Evolutionary conservation across 192 early-diverging fungal species (phyloP), one percentile per base, ranked within the genome.

Genomic region (Coemansia aciculifera): DNA sequence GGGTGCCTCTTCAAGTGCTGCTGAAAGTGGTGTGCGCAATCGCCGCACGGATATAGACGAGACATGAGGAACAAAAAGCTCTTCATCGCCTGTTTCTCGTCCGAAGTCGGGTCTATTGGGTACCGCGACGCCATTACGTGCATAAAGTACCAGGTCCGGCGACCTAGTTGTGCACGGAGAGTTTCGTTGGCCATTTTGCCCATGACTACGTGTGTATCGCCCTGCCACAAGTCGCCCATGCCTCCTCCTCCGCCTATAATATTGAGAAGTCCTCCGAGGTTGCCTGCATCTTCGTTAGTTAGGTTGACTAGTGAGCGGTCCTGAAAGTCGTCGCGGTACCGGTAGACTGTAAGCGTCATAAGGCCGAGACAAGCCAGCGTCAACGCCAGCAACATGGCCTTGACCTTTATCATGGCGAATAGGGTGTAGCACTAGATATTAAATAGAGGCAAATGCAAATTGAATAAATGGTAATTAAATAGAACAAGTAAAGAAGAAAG

Each of bases 1-100:
- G 96, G 96, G 71, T 94, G 81, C 63, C 87, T 81, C 34, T 88
- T 81, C 42, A 97, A 66, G 19, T 95, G 78, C 48, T 78, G 62
- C 77, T 93, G 89, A 69, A 98, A 97, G 66, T 98, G 95, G 9
- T 84, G 69, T 3, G 95, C 96, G 77, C 95, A 98, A 84, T 97
- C 95, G 49, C 97, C 97, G 70, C 97, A 98, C 13, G 97, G 97
- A 76, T 98, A 98, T 27, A 98, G 75, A 69, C 92, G 78, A 2
- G 91, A 91, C 54, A 97, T 87, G 32, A 95, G 72, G 63, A 86
- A 88, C 63, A 98, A 85, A 74, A 92, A 98, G 65, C 90, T 90
- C 42, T 78, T 85, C 54, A 96, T 75, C 0, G 94, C 89, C 32
- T 84, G 74, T 65, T 90, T 77, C 77, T 98, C 95, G 38, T 90